These are phyloP conservation scores for Camellia oleifera DNA, from an alignment of 179 eudicot genomes.

Conservation along the genomic window DNA sequence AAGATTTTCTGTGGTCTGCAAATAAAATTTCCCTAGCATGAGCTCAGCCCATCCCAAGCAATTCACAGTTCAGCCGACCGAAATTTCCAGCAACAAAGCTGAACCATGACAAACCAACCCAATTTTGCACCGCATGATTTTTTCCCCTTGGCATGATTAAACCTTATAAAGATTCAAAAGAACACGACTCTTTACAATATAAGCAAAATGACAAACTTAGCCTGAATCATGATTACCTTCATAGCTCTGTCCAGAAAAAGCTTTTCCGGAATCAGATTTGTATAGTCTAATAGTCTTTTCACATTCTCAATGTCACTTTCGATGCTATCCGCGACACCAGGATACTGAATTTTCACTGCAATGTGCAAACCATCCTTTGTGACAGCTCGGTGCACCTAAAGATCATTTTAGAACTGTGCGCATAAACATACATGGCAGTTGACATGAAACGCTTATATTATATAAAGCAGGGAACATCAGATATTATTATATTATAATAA, in stretches of 20 bases:
- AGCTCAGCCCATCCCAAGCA: constrained; percentile 6
- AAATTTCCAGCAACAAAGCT: background rate
- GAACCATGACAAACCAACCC: background rate
- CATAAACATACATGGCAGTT: background rate
- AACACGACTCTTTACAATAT: background rate
- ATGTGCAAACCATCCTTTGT: constrained; percentile 74
- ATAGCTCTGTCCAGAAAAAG: constrained; percentile 88
- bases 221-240: constrained; percentile 46
- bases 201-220: constrained; percentile 8
- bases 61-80: background rate
- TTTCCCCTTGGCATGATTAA: constrained; percentile 1
- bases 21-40: background rate
- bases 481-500: background rate
- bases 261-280: constrained; percentile 80
- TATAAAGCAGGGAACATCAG: background rate
- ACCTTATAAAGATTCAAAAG: background rate
- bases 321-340: constrained; percentile 98
- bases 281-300: constrained; percentile 65
- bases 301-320: constrained; percentile 98
- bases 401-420: constrained; percentile 13
- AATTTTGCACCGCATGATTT: background rate
- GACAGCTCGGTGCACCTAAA: constrained; percentile 85
- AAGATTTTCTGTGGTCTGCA: too few species aligned
- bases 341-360: constrained; percentile 96
- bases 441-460: background rate